Evolutionary conservation across 176 grass and related monocot species (phyloP), one percentile per base, ranked within the genome.

Genomic region (Ananas comosus): DNA sequence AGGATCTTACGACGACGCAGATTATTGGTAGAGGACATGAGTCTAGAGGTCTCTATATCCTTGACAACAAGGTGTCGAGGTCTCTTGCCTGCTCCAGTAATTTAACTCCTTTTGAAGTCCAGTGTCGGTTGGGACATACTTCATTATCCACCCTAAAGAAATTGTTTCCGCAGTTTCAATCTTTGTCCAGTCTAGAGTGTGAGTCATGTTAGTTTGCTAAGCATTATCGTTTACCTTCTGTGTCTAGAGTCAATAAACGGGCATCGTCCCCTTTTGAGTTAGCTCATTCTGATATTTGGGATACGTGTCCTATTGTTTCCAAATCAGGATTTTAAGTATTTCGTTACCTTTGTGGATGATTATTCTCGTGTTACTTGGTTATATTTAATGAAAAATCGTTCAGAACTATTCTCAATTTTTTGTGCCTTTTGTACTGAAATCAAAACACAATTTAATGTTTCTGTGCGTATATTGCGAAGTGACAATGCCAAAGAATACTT

Each of bases 1-100:
- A 53, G 12, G 50, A 70, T 70, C 49, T 70, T 27, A 53, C 13
- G 68, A 70, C 12, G 50, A 70, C 53, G 10, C 9, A 27, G 49
- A 70, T 70, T 70, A 70, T 70, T 70, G 18, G 17, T 70, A 53
- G 24, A 70, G 10, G 49, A 3, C 17, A 51, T 27, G 18, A 23
- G 12, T 70, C 5, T 24, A 1, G 19, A 25, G 50, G 50, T 27
- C 68, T 70, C 68, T 52, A 23, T 10, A 24, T 53, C n/a, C 16
- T 19, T 48, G 4, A 67, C 25, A 1, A 1, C 5, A 10, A 8
- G 13, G n/a, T 16, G 16, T 12, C 52, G 0, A 56, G 16, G 16
- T 56, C 10, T n/a, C 2, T 56, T 56, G 52, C 10, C n/a, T 56
- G 12, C 16, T 56, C 10, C 25, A 49, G 33, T 68, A 3, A 12